A percentile compares a stretch with the other conserved stretches of the same genome.
Evolutionary conservation across 805 yeast genomes (phyloP).

Genomic region (Myxozyma lipomycoides): DNA sequence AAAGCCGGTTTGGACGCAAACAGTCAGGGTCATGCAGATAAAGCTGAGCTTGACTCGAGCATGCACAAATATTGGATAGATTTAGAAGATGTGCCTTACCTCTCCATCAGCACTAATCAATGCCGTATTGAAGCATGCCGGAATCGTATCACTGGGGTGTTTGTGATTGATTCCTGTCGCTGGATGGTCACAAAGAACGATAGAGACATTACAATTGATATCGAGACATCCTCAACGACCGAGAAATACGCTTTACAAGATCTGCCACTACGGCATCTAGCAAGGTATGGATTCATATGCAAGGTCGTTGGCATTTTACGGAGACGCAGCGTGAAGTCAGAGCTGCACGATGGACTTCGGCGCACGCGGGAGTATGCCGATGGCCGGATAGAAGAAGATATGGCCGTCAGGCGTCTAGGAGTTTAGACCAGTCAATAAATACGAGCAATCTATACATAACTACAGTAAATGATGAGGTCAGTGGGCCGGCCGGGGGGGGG

Average conservation of each 20-base stretch:
- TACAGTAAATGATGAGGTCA: too few species aligned
- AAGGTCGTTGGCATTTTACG: constrained; percentile 1
- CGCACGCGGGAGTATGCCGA: constrained; percentile 7
- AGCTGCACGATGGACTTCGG: constrained; percentile 2
- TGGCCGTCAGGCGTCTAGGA: too few species aligned
- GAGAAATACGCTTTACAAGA: constrained; percentile 5
- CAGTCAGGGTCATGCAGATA: too few species aligned
- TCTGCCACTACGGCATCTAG: constrained; percentile 6
- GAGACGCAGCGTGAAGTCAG: constrained; percentile 4
- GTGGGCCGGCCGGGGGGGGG: too few species aligned
- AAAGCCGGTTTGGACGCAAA: too few species aligned
- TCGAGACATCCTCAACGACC: background rate
- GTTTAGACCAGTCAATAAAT: too few species aligned
- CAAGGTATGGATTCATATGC: constrained; percentile 4
- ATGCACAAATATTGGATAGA: constrained; percentile 1
- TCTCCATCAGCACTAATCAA: constrained; percentile 1
- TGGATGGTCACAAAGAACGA: background rate
- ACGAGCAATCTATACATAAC: too few species aligned
- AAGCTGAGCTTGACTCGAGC: too few species aligned
- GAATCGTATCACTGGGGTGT: background rate
- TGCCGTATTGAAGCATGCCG: constrained; percentile 2
- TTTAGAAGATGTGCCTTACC: background rate
- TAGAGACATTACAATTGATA: background rate
- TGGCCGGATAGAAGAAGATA: constrained; percentile 11
- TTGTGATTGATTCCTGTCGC: background rate